phyloP scores from a whole-genome alignment of 2,329 filamentous ascomycete species.

The Thielaviopsis populi region DNA sequence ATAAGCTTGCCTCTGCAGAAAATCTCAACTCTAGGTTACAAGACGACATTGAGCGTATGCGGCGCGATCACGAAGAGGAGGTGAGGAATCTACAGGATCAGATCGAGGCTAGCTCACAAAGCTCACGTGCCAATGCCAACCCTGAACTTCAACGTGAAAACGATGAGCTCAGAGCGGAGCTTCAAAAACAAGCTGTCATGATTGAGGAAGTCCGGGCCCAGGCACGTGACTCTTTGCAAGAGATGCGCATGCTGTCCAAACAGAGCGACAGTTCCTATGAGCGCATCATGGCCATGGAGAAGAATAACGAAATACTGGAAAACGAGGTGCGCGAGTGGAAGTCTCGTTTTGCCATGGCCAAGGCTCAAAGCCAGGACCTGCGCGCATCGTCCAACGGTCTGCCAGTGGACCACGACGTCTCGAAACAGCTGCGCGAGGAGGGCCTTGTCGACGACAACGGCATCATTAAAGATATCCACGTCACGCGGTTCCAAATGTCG shows the following conservation, averaged over 20 bases:
- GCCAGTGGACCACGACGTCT: constrained; percentile 52
- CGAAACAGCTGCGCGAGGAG: constrained; percentile 48
- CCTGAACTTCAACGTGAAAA: constrained; percentile 51
- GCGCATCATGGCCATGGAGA: constrained; percentile 63
- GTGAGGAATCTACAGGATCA: constrained; percentile 49
- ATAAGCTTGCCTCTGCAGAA: constrained; percentile 58
- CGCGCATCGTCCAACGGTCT: constrained; percentile 68
- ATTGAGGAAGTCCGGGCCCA: constrained; percentile 79
- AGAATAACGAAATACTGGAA: constrained; percentile 62
- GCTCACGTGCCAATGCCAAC: constrained; percentile 5
- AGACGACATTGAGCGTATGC: constrained; percentile 60
- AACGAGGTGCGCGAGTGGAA: constrained; percentile 81
- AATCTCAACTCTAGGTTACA: constrained; percentile 66
- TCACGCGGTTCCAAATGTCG: constrained; percentile 88
- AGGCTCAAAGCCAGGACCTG: constrained; percentile 71
- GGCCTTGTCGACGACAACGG: constrained; percentile 58
- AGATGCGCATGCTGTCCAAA: constrained; percentile 78
- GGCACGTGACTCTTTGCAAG: constrained; percentile 65
- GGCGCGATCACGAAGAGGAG: constrained; percentile 49
- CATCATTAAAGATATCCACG: constrained; percentile 74
- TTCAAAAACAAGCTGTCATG: constrained; percentile 61
- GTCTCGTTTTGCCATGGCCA: constrained; percentile 71
- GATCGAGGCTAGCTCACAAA: constrained; percentile 28
- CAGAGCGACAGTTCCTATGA: constrained; percentile 67
- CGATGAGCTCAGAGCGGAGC: constrained; percentile 46